Evolutionary conservation across 257 asterid genomes (phyloP), one percentile per base, ranked within the genome.

Genomic region (Mentha longifolia): DNA sequence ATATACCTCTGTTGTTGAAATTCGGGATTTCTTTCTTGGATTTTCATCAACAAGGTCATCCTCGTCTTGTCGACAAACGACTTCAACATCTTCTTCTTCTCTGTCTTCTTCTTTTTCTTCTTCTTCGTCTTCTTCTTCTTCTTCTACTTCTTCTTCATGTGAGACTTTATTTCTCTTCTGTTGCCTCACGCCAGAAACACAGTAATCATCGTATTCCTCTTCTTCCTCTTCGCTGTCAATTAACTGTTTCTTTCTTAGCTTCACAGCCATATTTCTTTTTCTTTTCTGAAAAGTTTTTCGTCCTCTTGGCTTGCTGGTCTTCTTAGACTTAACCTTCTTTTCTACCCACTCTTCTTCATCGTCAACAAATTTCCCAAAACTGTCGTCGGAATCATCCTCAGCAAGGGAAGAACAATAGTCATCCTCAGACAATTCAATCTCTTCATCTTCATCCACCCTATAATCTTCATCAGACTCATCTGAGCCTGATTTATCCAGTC

Each of bases 391-490:
- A 65, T 85, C 96, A 81, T 88, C 97, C 65, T 77, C 96, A 15
- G 86, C 89, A 51, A 92, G 82, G 61, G 94, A 85, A 75, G 89
- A 92, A 72, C 83, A 80, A 64, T 84, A 84, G 65, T 83, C 98
- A 65, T 86, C 98, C 68, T 86, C 97, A 15, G 95, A 88, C 70
- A 79, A 87, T 20, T 76, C 66, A 68, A 83, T n/a, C 72, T 17
- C 74, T 77, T 88, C 96, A 60, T 87, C 95, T 65, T 88, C 92
- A 70, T 78, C 83, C 66, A 84, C 87, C 57, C 62, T 74, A 74
- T 88, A 93, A 78, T 93, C 97, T 87, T 89, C 97, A 59, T 91
- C 97, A 1, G 97, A 91, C 49, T 84, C 92, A 77, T 91, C 97
- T 0, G 89, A 84, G 49, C 77, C 76, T 47, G 54, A 56, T 56